A percentile compares a stretch with the other conserved stretches of the same genome.
Evolutionary conservation across 192 early-diverging fungal genomes (phyloP).

Genomic region (Geranomyces michiganensis): DNA sequence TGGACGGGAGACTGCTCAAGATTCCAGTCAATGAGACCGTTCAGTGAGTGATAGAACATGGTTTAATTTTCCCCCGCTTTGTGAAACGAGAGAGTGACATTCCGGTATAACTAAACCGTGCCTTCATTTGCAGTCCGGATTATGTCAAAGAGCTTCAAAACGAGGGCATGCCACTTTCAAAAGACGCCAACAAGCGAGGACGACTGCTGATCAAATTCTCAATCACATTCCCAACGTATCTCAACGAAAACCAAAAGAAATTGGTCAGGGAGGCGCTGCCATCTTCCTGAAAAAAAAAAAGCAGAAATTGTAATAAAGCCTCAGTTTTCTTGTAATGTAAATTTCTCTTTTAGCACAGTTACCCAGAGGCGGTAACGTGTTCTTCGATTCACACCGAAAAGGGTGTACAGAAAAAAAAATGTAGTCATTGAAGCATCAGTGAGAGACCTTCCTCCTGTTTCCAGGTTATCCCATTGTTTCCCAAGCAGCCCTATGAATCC

Average conservation of each 20-base stretch:
- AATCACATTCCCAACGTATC: slow-evolving; percentile 49
- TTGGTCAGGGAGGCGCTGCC: slow-evolving; percentile 42
- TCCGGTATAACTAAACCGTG: neutral
- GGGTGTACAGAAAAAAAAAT: too few species aligned
- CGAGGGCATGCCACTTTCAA: slow-evolving; percentile 60
- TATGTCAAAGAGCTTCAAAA: slow-evolving; percentile 48
- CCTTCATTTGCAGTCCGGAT: slow-evolving; percentile 48
- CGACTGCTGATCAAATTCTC: slow-evolving; percentile 50
- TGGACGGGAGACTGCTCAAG: slow-evolving; percentile 54
- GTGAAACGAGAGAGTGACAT: neutral
- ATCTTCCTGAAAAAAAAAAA: neutral
- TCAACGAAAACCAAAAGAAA: slow-evolving; percentile 52
- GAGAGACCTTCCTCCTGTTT: too few species aligned
- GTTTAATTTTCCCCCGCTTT: neutral
- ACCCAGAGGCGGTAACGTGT: too few species aligned
- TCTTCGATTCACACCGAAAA: too few species aligned
- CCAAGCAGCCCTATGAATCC: too few species aligned
- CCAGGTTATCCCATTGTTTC: too few species aligned
- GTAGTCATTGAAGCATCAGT: too few species aligned
- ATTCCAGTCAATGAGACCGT: slow-evolving; percentile 61
- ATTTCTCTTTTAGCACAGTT: too few species aligned
- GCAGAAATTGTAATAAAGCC: too few species aligned
- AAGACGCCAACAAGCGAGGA: slow-evolving; percentile 40
- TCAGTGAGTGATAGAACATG: slow-evolving; percentile 37
- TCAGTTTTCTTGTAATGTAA: too few species aligned